A percentile compares a stretch with the other conserved stretches of the same genome.
These are phyloP conservation scores for Paxillus rubicundulus DNA, from an alignment of 768 basidiomycete species.

Conservation along the genomic window DNA sequence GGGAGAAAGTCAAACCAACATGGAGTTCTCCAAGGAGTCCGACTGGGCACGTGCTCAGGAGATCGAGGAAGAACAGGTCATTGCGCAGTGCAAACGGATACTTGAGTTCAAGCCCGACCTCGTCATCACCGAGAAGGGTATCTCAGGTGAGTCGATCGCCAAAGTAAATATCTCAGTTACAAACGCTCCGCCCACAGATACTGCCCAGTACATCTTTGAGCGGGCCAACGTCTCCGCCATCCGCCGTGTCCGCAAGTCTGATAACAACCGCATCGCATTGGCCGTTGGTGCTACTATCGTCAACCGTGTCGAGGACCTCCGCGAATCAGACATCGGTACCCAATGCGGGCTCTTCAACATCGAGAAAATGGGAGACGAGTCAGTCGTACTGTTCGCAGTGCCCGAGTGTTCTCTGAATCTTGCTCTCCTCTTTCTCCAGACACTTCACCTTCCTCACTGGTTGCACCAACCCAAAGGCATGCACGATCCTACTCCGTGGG, in stretches of 20 bases:
- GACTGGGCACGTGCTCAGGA: slow-evolving; percentile 92
- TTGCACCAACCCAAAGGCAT: slow-evolving; percentile 89
- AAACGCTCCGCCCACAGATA: slow-evolving; percentile 48
- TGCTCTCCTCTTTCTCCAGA: slow-evolving; percentile 36
- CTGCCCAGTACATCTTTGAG: slow-evolving; percentile 87
- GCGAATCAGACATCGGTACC: slow-evolving; percentile 89
- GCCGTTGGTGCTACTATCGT: slow-evolving; percentile 96
- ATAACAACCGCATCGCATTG: slow-evolving; percentile 97
- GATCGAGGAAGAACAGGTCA: slow-evolving; percentile 97
- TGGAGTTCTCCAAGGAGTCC: slow-evolving; percentile 91
- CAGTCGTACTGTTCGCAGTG: slow-evolving; percentile 13
- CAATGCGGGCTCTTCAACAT: slow-evolving; percentile 94
- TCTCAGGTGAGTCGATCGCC: slow-evolving; percentile 65
- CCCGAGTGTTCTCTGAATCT: not conserved
- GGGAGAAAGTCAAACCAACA: slow-evolving; percentile 97
- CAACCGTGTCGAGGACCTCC: slow-evolving; percentile 91
- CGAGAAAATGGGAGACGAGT: slow-evolving; percentile 97
- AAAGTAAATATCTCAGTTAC: not conserved
- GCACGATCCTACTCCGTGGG: slow-evolving; percentile 95
- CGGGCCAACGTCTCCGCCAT: slow-evolving; percentile 90
- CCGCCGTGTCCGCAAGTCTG: slow-evolving; percentile 96
- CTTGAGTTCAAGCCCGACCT: slow-evolving; percentile 94
- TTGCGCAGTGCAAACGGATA: slow-evolving; percentile 77
- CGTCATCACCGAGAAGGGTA: slow-evolving; percentile 95
- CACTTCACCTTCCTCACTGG: slow-evolving; percentile 98